Conservation (phyloP, 1,284 basidiomycete genomes). For the Mycena sp. region DNA sequence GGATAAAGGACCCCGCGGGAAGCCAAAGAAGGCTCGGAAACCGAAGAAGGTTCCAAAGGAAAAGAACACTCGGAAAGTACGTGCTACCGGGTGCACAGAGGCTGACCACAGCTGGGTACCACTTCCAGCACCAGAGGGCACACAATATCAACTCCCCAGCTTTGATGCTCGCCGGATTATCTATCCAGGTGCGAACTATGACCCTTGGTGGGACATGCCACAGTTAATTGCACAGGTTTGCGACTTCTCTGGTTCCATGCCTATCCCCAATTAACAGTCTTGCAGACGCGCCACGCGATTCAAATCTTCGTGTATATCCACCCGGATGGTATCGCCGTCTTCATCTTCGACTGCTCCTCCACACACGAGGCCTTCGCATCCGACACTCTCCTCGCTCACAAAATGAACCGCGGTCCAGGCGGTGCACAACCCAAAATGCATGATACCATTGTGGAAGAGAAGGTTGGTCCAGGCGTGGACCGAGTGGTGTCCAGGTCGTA, state of each 20-base stretch:
- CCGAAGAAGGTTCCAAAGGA: too few species aligned
- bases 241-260: background rate
- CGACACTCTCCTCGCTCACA: conserved; percentile 28
- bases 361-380: conserved; percentile 29
- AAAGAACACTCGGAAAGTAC: too few species aligned
- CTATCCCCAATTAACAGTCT: background rate
- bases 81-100: background rate
- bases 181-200: conserved; percentile 26
- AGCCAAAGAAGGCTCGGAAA: too few species aligned
- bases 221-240: conserved; percentile 25
- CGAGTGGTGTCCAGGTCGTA: too few species aligned
- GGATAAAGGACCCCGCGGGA: too few species aligned
- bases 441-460: too few species aligned
- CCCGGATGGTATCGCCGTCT: conserved; percentile 27
- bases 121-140: conserved; percentile 39
- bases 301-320: conserved; percentile 26
- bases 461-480: too few species aligned
- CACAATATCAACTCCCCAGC: conserved; percentile 34
- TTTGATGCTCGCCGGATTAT: conserved; percentile 17
- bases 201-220: conserved; percentile 30
- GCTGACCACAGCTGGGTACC: conserved; percentile 29
- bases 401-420: conserved; percentile 29
- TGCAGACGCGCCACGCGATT: conserved; percentile 20
- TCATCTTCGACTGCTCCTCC: conserved; percentile 33
- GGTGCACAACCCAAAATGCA: conserved; percentile 23